Evolutionary conservation across 805 yeast genomes (phyloP), one percentile per base, ranked within the genome.

Genomic region (Candida incommunis): DNA sequence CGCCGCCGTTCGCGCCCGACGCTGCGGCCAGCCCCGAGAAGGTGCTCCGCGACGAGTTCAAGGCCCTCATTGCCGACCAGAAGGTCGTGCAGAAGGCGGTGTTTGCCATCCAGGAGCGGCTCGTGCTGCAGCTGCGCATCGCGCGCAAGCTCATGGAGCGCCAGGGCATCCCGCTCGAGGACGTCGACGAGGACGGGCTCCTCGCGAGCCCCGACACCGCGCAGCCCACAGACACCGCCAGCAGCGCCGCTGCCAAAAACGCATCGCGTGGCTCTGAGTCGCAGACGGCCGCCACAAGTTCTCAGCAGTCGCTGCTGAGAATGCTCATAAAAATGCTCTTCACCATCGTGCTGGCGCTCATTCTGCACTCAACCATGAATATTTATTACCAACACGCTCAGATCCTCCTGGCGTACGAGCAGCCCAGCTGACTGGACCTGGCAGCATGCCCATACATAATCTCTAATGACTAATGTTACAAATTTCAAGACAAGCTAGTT

Each of bases 71-170:
- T 29, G 44, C 47, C 26, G 52, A 51, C 45, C 46, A 47, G 27
- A 49, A 47, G 51, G 43, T 49, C 44, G 43, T 49, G 18, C 45
- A 47, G 11, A 43, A 51, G 46, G 41, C 49, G 4, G 40, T 51
- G 21, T 42, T 44, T 20, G 49, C 42, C 5, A 43, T 51, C 2
- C 48, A 49, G 37, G 50, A 51, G 22, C 44, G 54, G 9, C 42
- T 51, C 2, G 41, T 47, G 16, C 41, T 48, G 9, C 47, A 45
- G 16, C 51, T 18, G 20, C 13, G 20, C 7, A 7, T 31, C 7
- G 18, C 9, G n/a, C 37, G 37, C 20, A 11, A 18, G 18, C 37
- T 31, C 20, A 31, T 31, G 37, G 18, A 31, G 37, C 37, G n/a
- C 18, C 18, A 31, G 18, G 37, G 37, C 37, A 31, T 31, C n/a